These are phyloP conservation scores for Saraca asoca DNA, from an alignment of 331 rosid species.

Conservation along the genomic window DNA sequence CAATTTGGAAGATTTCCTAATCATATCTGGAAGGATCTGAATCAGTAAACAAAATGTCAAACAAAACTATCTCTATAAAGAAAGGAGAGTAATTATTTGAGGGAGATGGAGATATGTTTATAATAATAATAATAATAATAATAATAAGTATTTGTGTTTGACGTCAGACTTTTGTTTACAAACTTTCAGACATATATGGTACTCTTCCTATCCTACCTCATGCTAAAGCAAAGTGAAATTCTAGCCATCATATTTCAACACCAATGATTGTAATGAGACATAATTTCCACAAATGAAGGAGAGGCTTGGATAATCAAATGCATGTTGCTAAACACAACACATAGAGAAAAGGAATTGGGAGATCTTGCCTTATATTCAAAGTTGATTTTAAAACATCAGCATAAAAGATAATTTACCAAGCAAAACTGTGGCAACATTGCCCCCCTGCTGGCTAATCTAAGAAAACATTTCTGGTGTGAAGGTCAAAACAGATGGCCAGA, in stretches of 20 bases:
- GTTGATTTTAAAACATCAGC: not conserved
- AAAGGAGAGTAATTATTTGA: slow-evolving; percentile 21
- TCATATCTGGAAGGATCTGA: slow-evolving; percentile 89
- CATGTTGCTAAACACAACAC: not conserved
- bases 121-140: no score
- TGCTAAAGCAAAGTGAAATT: not conserved
- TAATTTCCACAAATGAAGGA: not conserved
- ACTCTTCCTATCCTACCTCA: slow-evolving; percentile 11
- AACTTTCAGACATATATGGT: not conserved
- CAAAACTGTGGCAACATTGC: slow-evolving; percentile 22
- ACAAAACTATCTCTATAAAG: slow-evolving; percentile 15
- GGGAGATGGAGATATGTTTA: slow-evolving; percentile 21
- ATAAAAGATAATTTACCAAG: not conserved
- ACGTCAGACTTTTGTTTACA: not conserved
- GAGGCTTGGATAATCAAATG: not conserved
- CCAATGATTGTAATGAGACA: not conserved
- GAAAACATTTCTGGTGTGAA: slow-evolving; percentile 28
- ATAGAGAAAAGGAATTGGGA: not conserved
- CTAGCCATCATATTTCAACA: not conserved
- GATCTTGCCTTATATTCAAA: not conserved
- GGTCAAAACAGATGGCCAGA: slow-evolving; percentile 26
- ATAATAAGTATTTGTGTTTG: no score
- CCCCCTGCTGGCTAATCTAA: slow-evolving; percentile 28
- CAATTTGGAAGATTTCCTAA: slow-evolving; percentile 59
- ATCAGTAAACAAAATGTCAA: slow-evolving; percentile 46